Conservation (phyloP, 495 filamentous ascomycete genomes). For the Penicillium silybi region DNA sequence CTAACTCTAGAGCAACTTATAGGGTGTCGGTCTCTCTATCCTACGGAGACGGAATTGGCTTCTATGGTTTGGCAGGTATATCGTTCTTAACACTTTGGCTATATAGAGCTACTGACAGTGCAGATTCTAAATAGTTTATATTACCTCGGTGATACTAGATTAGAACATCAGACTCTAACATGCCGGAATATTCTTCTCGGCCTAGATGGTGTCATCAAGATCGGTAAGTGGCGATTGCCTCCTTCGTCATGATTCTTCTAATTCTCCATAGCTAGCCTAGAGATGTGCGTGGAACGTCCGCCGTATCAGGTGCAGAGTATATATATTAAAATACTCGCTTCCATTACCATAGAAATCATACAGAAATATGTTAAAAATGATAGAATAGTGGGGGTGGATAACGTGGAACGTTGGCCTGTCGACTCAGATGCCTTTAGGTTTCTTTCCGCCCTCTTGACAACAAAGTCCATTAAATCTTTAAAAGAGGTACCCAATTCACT, state of each 20-base stretch:
- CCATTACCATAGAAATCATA: constrained; percentile 33
- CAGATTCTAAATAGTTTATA: constrained; percentile 10
- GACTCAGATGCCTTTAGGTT: constrained; percentile 24
- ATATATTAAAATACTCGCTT: constrained; percentile 19
- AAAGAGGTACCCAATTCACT: constrained; percentile 11
- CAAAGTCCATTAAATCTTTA: constrained; percentile 15
- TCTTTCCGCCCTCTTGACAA: constrained; percentile 18
- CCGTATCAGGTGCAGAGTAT: constrained; percentile 3
- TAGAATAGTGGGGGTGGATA: constrained; percentile 28
- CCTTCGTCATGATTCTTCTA: constrained; percentile 1
- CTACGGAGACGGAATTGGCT: constrained; percentile 10
- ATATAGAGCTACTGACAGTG: background rate
- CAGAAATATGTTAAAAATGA: constrained; percentile 36
- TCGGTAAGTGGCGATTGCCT: constrained; percentile 5
- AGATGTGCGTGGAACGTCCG: background rate
- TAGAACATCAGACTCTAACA: constrained; percentile 4
- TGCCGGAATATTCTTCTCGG: constrained; percentile 7
- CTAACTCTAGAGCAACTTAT: constrained; percentile 13
- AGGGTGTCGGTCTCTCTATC: constrained; percentile 1
- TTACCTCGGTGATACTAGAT: background rate
- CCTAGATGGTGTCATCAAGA: constrained; percentile 11
- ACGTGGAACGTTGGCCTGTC: constrained; percentile 28
- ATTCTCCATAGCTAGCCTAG: constrained; percentile 8
- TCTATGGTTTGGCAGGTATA: constrained; percentile 13
- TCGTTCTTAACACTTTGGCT: background rate